Percentiles rank a stretch among this genome's conserved stretches.
These are phyloP conservation scores for Mucor saturninus DNA, from an alignment of 371 early-diverging fungal species.

Conservation along the genomic window DNA sequence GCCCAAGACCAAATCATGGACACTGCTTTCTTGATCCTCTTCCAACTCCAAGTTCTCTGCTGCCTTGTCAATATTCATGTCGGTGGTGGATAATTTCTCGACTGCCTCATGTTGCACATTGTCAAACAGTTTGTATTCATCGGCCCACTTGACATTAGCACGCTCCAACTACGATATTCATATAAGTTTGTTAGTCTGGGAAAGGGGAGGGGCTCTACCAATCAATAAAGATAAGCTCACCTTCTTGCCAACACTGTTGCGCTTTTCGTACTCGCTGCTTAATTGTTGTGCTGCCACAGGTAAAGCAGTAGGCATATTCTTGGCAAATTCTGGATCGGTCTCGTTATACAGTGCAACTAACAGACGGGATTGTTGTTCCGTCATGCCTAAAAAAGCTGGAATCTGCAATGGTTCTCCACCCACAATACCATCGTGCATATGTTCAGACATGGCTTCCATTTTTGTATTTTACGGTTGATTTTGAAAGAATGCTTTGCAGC, in stretches of 20 bases:
- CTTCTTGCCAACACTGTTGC: conserved; percentile 62
- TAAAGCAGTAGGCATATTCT: conserved; percentile 60
- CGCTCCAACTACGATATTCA: conserved; percentile 47
- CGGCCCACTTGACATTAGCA: conserved; percentile 43
- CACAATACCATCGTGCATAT: conserved; percentile 10
- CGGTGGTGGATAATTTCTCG: conserved; percentile 46
- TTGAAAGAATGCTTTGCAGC: neutral
- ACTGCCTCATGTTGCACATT: conserved; percentile 62
- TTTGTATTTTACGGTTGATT: neutral
- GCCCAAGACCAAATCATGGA: conserved; percentile 57
- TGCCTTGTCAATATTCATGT: conserved; percentile 62
- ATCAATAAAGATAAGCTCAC: conserved; percentile 21
- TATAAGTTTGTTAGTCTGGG: too few species aligned
- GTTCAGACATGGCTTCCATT: neutral
- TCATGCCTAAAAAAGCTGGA: conserved; percentile 60
- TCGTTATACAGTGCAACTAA: conserved; percentile 65
- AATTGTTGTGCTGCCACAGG: conserved; percentile 63
- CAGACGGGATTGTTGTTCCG: conserved; percentile 58
- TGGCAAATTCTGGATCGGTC: conserved; percentile 62
- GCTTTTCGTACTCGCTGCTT: conserved; percentile 56
- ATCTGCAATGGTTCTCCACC: conserved; percentile 31
- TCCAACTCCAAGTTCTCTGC: conserved; percentile 46
- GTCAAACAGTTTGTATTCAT: conserved; percentile 57
- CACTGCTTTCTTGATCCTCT: conserved; percentile 32
- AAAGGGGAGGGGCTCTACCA: neutral